Evolutionary conservation across 495 filamentous ascomycete species (phyloP), one percentile per base, ranked within the genome.

Genomic region (Arthonia radiata): DNA sequence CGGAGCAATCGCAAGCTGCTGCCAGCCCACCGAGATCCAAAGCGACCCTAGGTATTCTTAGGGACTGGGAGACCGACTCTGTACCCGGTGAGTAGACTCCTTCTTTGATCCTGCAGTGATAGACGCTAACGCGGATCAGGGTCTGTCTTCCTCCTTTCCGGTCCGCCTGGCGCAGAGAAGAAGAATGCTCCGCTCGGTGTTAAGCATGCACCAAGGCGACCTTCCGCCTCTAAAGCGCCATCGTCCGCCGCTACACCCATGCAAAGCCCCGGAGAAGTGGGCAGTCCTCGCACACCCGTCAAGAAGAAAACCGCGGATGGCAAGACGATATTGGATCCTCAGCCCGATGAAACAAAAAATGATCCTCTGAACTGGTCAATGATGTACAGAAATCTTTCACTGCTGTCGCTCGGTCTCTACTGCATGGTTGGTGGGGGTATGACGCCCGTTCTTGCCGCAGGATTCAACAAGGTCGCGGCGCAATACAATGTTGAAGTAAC

Each of bases 361-460:
- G 86, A 97, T 38, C 86, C 86, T 0, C 47, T 97, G 23, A 97
- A 97, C 38, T 97, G 86, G 86, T 66, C 77, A 2, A 47, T 56
- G 2, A 79, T 75, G 73, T 63, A 79, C 17, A 54, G 86, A 47
- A 79, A 93, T 52, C 41, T 61, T 17, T 78, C 86, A 0, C 46
- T 97, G 35, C 33, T 91, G 4, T 86, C 73, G 0, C 52, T 97
- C 7, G 82, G 86, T 0, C 71, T 90, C 37, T 91, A 89, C 45
- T 90, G 76, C 40, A 67, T 92, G 59, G 54, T 93, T 30, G 83
- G 83, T 29, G 83, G 86, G 11, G 83, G 83, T 18, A 91, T 90
- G 59, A 91, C 83, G 0, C 73, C 83, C 0, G 57, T 92, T 17
- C 55, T 97, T 4, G 83, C 86, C 0, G 86, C 86, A 3, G 86